A percentile compares a stretch with the other conserved stretches of the same genome.
Evolutionary conservation across 1,284 basidiomycete genomes (phyloP).

Genomic region (Kalmanozyma brasiliensis): DNA sequence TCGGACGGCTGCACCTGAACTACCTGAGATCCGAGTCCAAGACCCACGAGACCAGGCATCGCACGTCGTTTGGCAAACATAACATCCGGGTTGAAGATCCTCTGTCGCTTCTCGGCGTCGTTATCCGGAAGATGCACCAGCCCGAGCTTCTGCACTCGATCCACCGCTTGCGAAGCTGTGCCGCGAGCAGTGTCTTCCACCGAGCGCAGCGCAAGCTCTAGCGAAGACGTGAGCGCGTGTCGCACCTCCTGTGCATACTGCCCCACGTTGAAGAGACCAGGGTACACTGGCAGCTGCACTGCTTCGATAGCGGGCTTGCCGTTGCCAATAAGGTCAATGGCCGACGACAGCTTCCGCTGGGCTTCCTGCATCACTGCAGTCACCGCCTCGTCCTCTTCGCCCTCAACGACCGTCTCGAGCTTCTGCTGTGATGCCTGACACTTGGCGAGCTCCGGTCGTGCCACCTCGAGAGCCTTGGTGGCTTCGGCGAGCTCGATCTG

Average conservation of each 20-base stretch:
- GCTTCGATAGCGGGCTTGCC: conserved; percentile 73
- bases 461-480: conserved; percentile 76
- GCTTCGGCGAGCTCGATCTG: conserved; percentile 82
- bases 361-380: conserved; percentile 73
- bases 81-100: conserved; percentile 92
- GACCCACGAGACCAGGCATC: conserved; percentile 55
- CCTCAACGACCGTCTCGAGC: conserved; percentile 82
- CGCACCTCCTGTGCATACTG: conserved; percentile 89
- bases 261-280: conserved; percentile 86
- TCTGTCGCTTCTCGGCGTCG: conserved; percentile 58
- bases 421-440: conserved; percentile 80
- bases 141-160: conserved; percentile 76
- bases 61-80: conserved; percentile 82
- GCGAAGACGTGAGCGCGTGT: conserved; percentile 78
- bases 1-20: conserved; percentile 74
- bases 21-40: conserved; percentile 57
- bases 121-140: conserved; percentile 79
- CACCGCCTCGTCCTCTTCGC: conserved; percentile 80
- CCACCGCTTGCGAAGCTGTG: conserved; percentile 78
- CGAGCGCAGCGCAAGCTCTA: conserved; percentile 83
- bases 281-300: conserved; percentile 76
- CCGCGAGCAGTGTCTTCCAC: conserved; percentile 86
- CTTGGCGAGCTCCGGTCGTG: conserved; percentile 73
- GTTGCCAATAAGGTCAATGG: conserved; percentile 80
- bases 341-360: conserved; percentile 72